A percentile compares a stretch with the other conserved stretches of the same genome.
Evolutionary conservation across 2,329 filamentous ascomycete genomes (phyloP).

Genomic region (Fusarium neocosmosporiellum): DNA sequence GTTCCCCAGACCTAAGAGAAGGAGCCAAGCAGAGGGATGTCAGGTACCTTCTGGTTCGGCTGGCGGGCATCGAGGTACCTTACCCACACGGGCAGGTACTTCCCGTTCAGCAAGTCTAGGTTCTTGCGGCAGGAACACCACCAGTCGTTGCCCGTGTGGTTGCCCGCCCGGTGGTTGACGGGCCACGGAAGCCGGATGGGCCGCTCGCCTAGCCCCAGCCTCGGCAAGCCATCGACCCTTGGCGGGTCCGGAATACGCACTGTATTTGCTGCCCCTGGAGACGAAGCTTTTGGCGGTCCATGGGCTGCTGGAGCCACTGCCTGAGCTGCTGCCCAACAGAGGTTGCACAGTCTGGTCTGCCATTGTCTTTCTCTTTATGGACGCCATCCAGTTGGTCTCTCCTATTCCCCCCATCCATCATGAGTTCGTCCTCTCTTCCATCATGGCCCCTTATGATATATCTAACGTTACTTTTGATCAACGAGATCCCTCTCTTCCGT

Average conservation of each 20-base stretch:
- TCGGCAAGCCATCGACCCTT: constrained; percentile 4
- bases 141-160: not conserved
- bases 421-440: not conserved
- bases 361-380: not conserved
- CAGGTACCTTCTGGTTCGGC: constrained; percentile 20
- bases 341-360: not conserved
- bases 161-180: constrained; percentile 19
- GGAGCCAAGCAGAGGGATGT: not conserved
- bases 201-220: constrained; percentile 23
- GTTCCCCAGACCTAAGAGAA: constrained; percentile 5
- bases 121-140: constrained; percentile 9
- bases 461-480: not conserved
- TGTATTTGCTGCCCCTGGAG: constrained; percentile 14
- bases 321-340: not conserved
- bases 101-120: not conserved
- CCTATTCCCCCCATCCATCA: not conserved
- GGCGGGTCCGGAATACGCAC: not conserved
- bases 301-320: too few relatives aligned
- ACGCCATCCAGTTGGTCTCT: not conserved
- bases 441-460: not conserved
- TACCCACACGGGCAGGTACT: constrained; percentile 7
- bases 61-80: not conserved
- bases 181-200: constrained; percentile 24
- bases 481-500: not conserved
- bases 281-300: not conserved